Conservation (phyloP, 352 stramenopile species). For the Globisporangium spiculum region DNA sequence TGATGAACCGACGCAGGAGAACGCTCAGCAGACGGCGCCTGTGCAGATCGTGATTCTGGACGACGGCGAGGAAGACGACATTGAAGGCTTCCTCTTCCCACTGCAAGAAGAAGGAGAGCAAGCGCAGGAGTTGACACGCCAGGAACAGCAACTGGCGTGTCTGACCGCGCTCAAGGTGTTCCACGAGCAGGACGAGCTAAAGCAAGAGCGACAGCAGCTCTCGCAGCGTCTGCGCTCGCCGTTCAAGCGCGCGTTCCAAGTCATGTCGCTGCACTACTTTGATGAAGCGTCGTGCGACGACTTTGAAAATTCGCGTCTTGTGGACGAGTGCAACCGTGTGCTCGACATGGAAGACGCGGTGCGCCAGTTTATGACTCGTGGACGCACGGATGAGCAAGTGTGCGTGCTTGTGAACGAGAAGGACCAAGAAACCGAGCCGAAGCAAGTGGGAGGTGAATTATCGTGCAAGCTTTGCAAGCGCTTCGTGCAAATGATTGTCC, state of each 20-base stretch:
- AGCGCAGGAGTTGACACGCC: conserved; percentile 16
- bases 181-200: conserved; percentile 40
- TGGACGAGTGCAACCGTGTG: conserved; percentile 45
- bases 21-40: not conserved
- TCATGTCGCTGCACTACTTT: conserved; percentile 39
- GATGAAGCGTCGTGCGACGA: conserved; percentile 52
- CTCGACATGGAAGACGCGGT: conserved; percentile 42
- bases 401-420: conserved; percentile 31
- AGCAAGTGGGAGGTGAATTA: conserved; percentile 34
- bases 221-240: conserved; percentile 32
- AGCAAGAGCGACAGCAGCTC: conserved; percentile 27
- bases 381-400: conserved; percentile 44
- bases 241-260: conserved; percentile 38
- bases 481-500: conserved; percentile 71
- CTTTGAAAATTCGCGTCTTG: conserved; percentile 26
- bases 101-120: not conserved
- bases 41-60: conserved; percentile 35
- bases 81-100: not conserved
- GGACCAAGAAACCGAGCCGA: conserved; percentile 15
- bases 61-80: conserved; percentile 18
- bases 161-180: conserved; percentile 41
- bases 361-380: conserved; percentile 34
- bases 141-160: conserved; percentile 42
- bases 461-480: conserved; percentile 75
- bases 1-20: not conserved